Conservation (phyloP, 306 rosid genomes). For the Quercus alba region DNA sequence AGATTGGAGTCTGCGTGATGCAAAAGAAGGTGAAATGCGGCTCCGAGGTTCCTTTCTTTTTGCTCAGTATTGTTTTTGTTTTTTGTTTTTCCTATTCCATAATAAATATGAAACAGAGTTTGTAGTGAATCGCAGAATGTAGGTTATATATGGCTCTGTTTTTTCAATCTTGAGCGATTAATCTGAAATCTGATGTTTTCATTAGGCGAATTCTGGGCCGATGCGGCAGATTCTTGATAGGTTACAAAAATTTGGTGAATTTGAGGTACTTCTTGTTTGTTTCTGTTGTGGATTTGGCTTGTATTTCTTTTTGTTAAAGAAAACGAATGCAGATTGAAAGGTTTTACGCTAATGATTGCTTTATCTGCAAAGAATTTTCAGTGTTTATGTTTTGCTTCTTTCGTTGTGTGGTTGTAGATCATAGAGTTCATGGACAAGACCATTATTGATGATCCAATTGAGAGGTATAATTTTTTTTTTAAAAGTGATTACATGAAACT, state of each 20-base stretch:
- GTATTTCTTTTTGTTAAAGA: conserved; percentile 13
- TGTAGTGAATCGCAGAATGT: conserved; percentile 18
- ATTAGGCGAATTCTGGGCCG: conserved; percentile 84
- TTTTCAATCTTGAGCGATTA: conserved; percentile 12
- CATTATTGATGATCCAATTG: conserved; percentile 85
- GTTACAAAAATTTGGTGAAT: conserved; percentile 88
- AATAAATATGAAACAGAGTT: conserved; percentile 9
- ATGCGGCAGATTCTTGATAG: conserved; percentile 90
- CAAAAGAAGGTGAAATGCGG: conserved; percentile 99
- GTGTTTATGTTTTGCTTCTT: neutral
- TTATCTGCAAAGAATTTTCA: neutral
- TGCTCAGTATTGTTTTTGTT: conserved; percentile 1
- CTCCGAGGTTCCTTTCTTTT: conserved; percentile 55
- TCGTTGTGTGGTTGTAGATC: conserved; percentile 47
- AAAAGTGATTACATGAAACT: conserved; percentile 1
- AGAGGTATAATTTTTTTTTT: conserved; percentile 50
- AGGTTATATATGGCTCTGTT: conserved; percentile 16
- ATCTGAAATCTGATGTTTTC: conserved; percentile 6
- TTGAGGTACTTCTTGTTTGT: conserved; percentile 49
- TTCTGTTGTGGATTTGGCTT: neutral
- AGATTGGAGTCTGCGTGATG: conserved; percentile 93
- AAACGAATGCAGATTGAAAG: neutral
- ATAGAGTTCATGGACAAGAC: conserved; percentile 82
- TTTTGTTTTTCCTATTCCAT: conserved; percentile 5
- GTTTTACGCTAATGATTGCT: neutral